Percentiles rank a stretch among this genome's conserved stretches.
Conservation (phyloP, 1,284 basidiomycete genomes). For the Athelia psychrophila region DNA sequence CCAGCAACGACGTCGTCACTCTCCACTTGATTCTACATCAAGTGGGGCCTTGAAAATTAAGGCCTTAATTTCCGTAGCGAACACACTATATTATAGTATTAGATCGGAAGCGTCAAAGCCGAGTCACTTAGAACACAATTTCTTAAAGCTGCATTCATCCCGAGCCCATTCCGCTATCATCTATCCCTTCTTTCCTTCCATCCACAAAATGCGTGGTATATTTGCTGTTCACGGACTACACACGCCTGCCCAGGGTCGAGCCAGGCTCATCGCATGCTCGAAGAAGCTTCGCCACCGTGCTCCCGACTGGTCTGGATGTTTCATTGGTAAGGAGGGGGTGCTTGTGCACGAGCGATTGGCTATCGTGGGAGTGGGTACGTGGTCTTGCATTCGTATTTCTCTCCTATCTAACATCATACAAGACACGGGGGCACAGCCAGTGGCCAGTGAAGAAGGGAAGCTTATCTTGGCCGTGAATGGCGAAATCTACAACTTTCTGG, state of each 20-base stretch:
- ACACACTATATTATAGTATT: no score
- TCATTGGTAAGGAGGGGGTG: slow-evolving; percentile 77
- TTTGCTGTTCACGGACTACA: slow-evolving; percentile 80
- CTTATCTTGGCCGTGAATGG: slow-evolving; percentile 94
- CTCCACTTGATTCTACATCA: no score
- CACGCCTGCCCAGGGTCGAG: slow-evolving; percentile 65
- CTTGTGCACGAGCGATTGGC: slow-evolving; percentile 93
- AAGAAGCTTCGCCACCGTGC: slow-evolving; percentile 91
- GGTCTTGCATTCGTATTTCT: neutral
- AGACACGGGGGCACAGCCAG: slow-evolving; percentile 98
- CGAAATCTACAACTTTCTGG: slow-evolving; percentile 98
- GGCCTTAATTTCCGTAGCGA: no score
- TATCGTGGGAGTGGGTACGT: slow-evolving; percentile 95
- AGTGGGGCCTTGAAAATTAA: no score
- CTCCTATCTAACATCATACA: neutral
- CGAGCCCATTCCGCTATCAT: neutral
- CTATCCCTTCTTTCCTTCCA: slow-evolving; percentile 5
- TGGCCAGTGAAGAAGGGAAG: slow-evolving; percentile 86
- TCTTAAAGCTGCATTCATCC: no score
- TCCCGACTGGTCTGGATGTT: slow-evolving; percentile 96
- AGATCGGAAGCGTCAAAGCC: no score
- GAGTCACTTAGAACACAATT: no score
- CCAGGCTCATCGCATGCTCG: slow-evolving; percentile 79
- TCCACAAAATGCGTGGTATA: slow-evolving; percentile 81
- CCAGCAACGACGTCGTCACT: no score